A percentile compares a stretch with the other conserved stretches of the same genome.
Conservation (phyloP, 2,329 filamentous ascomycete genomes). For the Zasmidium citrigriseum region DNA sequence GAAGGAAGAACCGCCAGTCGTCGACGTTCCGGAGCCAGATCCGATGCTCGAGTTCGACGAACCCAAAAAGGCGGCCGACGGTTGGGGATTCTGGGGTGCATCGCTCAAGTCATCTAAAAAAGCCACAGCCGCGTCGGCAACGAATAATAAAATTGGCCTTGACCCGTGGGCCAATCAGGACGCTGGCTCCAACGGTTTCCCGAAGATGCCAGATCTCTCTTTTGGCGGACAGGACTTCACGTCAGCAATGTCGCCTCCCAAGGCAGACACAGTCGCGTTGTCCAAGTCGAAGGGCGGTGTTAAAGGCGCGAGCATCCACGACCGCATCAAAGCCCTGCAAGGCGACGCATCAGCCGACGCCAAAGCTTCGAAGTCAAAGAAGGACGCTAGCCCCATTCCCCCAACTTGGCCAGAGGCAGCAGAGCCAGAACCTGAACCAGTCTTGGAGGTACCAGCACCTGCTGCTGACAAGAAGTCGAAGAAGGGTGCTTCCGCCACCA, state of each 20-base stretch:
- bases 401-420: constrained; percentile 32
- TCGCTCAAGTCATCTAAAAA: constrained; percentile 47
- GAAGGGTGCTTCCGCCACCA: constrained; percentile 20
- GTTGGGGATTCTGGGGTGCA: constrained; percentile 48
- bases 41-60: constrained; percentile 20
- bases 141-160: constrained; percentile 45
- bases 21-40: constrained; percentile 20
- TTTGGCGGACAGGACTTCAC: constrained; percentile 40
- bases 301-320: constrained; percentile 50
- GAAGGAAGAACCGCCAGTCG: constrained; percentile 34
- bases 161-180: constrained; percentile 45
- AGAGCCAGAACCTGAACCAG: constrained; percentile 34
- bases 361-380: constrained; percentile 38
- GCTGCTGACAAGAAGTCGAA: constrained; percentile 29
- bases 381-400: constrained; percentile 27
- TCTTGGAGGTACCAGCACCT: constrained; percentile 7
- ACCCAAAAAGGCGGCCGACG: constrained; percentile 34
- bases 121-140: constrained; percentile 31
- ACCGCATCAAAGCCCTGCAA: constrained; percentile 53
- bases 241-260: constrained; percentile 42
- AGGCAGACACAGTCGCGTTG: constrained; percentile 41
- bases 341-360: constrained; percentile 38
- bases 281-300: constrained; percentile 45
- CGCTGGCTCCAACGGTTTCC: constrained; percentile 36
- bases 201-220: constrained; percentile 47